Evolutionary conservation across 108 stramenopile genomes (phyloP), one percentile per base, ranked within the genome.

Genomic region (Cyclotella sp.): DNA sequence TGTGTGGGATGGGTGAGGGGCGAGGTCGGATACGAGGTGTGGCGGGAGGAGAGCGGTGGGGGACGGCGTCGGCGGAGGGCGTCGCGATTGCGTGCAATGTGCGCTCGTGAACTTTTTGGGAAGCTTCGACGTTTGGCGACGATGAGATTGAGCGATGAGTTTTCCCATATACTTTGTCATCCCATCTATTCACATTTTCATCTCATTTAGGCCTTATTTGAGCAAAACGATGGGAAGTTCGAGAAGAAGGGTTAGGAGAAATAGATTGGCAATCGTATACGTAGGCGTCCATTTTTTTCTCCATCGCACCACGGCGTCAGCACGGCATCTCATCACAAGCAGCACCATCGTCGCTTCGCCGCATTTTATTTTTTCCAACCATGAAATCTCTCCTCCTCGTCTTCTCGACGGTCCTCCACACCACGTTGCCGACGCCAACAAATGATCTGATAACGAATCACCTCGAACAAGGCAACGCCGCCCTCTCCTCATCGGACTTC

Each of bases 381-480:
- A 27, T 65, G 14, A 65, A 21, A 9, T 22, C 64, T 22, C 15
- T 27, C 13, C 10, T 22, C 45, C 45, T n/a, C 21, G 13, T 65
- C 45, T 1, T 47, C 3, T 1, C 39, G 10, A 41, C 61, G 13
- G 30, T 62, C 34, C 30, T 39, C 30, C 14, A 14, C 39, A 7
- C 44, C 39, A 24, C 72, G 19, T 9, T 29, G 0, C 13, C 61
- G 15, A 51, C 14, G 1, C 49, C 70, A 67, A 44, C 47, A 28
- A 40, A 63, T 54, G 58, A 47, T 41, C 40, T 49, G 30, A 65
- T 78, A 63, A 61, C 51, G 58, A 9, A 41, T 15, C 59, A 73
- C 53, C 58, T 82, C 21, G 29, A 43, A 54, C 19, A 60, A n/a
- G 81, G 81, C 4, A 82, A 82, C 64, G 53, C 54, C 34, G 81